Conservation (phyloP, 2,329 filamentous ascomycete genomes). For the Cordyceps fumosorosea region DNA sequence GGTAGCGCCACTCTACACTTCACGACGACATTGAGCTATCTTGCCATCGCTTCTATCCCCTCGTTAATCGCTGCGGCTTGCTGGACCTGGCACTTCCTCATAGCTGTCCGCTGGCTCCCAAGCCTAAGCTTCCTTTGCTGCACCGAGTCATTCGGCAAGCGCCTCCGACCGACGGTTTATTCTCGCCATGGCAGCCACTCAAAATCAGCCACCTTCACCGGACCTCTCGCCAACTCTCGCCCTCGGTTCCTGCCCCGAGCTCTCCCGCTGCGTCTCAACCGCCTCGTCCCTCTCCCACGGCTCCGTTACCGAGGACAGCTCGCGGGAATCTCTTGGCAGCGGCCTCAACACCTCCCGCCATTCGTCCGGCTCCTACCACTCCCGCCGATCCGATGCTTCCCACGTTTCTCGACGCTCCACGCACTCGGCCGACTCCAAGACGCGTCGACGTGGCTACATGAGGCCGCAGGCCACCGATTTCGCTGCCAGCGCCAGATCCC, state of each 20-base stretch:
- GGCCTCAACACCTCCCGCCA: slow-evolving; percentile 49
- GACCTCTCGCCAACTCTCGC: slow-evolving; percentile 57
- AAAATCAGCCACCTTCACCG: slow-evolving; percentile 53
- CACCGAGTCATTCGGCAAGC: not conserved
- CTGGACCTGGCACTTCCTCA: not conserved
- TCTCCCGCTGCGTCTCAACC: slow-evolving; percentile 59
- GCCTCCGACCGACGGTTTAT: not conserved
- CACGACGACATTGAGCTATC: not conserved
- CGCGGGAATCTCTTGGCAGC: slow-evolving; percentile 51
- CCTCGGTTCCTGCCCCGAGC: slow-evolving; percentile 49
- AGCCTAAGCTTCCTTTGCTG: not conserved
- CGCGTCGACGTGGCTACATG: slow-evolving; percentile 72
- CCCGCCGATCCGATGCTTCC: slow-evolving; percentile 37
- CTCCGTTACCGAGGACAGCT: slow-evolving; percentile 43
- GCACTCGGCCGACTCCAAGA: slow-evolving; percentile 33
- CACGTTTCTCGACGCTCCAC: slow-evolving; percentile 39
- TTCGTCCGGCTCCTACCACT: slow-evolving; percentile 53
- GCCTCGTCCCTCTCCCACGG: slow-evolving; percentile 53
- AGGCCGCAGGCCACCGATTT: slow-evolving; percentile 83
- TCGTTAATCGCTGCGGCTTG: not conserved
- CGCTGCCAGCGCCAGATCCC: slow-evolving; percentile 78
- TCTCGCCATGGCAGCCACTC: slow-evolving; percentile 26
- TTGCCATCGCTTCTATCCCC: not conserved
- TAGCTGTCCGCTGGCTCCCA: not conserved
- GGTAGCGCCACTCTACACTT: not conserved